Evolutionary conservation across 345 rosid genomes (phyloP).

Genomic region (Draba incana): DNA sequence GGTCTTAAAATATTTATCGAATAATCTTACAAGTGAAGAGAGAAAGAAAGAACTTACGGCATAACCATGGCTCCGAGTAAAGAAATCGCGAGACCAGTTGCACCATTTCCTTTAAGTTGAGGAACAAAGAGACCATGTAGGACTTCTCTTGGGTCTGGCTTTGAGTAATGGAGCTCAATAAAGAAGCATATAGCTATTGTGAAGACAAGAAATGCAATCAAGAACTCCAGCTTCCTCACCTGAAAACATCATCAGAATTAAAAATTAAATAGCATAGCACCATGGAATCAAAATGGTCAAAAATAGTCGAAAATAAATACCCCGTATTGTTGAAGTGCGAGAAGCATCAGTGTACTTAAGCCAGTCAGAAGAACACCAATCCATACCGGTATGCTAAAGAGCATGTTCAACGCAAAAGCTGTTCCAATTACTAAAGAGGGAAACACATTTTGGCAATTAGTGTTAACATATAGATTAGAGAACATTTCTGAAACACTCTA

Average conservation of each 20-base stretch:
- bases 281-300: neutral
- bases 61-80: conserved; percentile 98
- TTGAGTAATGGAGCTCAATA: conserved; percentile 78
- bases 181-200: conserved; percentile 92
- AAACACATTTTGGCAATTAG: neutral
- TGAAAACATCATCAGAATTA: conserved; percentile 36
- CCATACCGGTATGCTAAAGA: conserved; percentile 86
- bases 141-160: conserved; percentile 74
- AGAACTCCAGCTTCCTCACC: conserved; percentile 90
- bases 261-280: conserved; percentile 10
- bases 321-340: conserved; percentile 90
- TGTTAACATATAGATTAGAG: neutral
- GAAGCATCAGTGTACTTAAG: conserved; percentile 81
- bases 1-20: neutral
- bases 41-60: conserved; percentile 66
- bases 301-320: conserved; percentile 34
- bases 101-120: conserved; percentile 90
- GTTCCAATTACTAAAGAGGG: conserved; percentile 78
- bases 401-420: conserved; percentile 96
- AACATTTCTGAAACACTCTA: neutral
- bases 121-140: conserved; percentile 89
- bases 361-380: conserved; percentile 93
- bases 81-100: conserved; percentile 94
- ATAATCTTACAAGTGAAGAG: neutral
- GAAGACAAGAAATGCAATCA: conserved; percentile 78